phyloP scores from a whole-genome alignment of 1,139 yeast genomes.

The Geotrichum cucujoidarum region DNA sequence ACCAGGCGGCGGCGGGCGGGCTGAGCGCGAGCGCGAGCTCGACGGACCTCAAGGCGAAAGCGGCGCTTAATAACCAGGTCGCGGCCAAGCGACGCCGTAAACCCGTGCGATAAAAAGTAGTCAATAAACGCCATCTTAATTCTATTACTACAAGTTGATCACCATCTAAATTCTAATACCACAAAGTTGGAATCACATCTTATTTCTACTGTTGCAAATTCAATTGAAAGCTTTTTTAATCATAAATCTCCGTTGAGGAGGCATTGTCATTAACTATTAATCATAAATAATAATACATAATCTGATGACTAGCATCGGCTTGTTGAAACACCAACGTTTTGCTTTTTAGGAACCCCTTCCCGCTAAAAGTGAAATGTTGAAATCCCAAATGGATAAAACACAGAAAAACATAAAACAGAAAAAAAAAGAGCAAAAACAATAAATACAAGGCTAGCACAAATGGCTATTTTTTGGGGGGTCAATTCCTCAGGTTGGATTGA shows the following conservation, averaged over 20 bases:
- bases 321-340: conserved; percentile 13
- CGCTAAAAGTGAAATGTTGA: conserved; percentile 28
- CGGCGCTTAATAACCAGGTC: conserved; percentile 16
- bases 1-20: conserved; percentile 9
- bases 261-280: conserved; percentile 22
- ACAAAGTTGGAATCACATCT: too few relatives aligned
- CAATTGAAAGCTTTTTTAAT: background rate
- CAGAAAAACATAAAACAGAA: background rate
- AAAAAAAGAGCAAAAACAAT: conserved; percentile 13
- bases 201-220: background rate
- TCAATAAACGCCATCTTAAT: too few relatives aligned
- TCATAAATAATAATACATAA: conserved; percentile 13
- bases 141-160: too few relatives aligned
- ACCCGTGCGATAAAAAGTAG: conserved; percentile 5
- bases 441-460: conserved; percentile 14
- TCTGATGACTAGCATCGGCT: conserved; percentile 15
- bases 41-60: conserved; percentile 14
- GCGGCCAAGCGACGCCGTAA: conserved; percentile 11
- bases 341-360: conserved; percentile 18
- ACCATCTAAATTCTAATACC: too few relatives aligned
- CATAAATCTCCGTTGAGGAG: conserved; percentile 27
- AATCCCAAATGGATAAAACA: conserved; percentile 24
- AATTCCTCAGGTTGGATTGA: conserved; percentile 19
- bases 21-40: conserved; percentile 3
- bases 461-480: conserved; percentile 13